phyloP scores from a whole-genome alignment of 208 protist species.

The Wallacemonas sp. region DNA sequence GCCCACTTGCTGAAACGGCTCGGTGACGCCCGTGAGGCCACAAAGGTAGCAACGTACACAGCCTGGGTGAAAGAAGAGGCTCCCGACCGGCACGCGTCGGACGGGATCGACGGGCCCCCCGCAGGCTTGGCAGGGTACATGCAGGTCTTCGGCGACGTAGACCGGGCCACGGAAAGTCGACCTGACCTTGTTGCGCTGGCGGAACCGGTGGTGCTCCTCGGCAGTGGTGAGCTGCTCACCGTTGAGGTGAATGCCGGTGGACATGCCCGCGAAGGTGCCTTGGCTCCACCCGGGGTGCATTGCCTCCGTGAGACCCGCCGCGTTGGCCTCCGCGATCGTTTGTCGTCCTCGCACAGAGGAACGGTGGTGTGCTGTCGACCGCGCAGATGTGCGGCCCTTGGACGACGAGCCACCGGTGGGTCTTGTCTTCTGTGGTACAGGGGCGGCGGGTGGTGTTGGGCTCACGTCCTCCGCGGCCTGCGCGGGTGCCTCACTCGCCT shows the following conservation, averaged over 20 bases:
- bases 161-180: conserved; percentile 60
- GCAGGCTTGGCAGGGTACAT: conserved; percentile 60
- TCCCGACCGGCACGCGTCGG: conserved; percentile 63
- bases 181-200: conserved; percentile 36
- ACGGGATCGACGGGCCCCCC: conserved; percentile 75
- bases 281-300: conserved; percentile 7
- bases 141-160: conserved; percentile 70
- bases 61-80: conserved; percentile 65
- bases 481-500: too few species aligned
- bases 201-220: conserved; percentile 61
- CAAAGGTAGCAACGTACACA: conserved; percentile 76
- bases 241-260: conserved; percentile 31
- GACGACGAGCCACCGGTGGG: too few species aligned
- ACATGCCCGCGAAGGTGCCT: neutral
- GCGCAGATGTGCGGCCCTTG: too few species aligned
- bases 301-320: neutral
- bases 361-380: too few species aligned
- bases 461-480: too few species aligned
- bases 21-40: conserved; percentile 31
- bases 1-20: conserved; percentile 49
- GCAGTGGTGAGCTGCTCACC: conserved; percentile 40
- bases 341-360: neutral
- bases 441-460: too few species aligned
- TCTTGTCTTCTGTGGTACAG: too few species aligned
- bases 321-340: neutral